Base-by-base conservation (phyloP, 179 eudicot genomes). In the Kewa caespitosa region DNA sequence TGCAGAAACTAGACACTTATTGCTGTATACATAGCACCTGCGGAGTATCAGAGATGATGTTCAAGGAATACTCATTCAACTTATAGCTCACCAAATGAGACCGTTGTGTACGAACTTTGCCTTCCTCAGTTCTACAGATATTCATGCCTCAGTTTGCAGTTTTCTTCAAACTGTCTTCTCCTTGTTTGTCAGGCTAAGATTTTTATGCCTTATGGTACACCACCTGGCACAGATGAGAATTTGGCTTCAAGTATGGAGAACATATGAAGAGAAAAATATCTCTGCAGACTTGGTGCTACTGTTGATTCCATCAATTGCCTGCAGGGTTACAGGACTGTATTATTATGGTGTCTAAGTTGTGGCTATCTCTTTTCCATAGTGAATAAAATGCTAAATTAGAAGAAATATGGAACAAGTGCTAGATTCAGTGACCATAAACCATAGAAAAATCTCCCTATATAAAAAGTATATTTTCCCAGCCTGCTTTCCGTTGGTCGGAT, bases 101-200 rank as follows among this genome's bases (percentile, higher is more conserved):
- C 38, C 50, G 25, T 38, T 22, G 50, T 67, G 8, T 31, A 25
- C 10, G 6, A n/a, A 55, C 30, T 25, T 0, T 25, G 12, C 28
- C 28, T 25, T 57, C 27, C n/a, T 59, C 3, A 2, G 4, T 12
- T 31, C 32, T 42, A 30, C 33, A 43, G 59, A 43, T 43, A 22
- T 32, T 69, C 57, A 9, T 69, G n/a, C 25, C 9, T 69, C 73
- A 69, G 46, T 38, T 69, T 46, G 73, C 59, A 8, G 48, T 46
- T 41, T 41, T 55, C 1, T 30, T 8, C n/a, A 43, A 30, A 20
- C 31, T 27, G 59, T 17, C 15, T 23, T 69, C 28, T 41, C 28
- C 71, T 69, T 69, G 73, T 69, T 31, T 69, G 73, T 69, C 60
- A 46, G 39, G 59, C 73, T 31, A 46, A 41, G 55, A 12, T 69